phyloP scores from a whole-genome alignment of 352 stramenopile genomes.

The Phytophthora pini region DNA sequence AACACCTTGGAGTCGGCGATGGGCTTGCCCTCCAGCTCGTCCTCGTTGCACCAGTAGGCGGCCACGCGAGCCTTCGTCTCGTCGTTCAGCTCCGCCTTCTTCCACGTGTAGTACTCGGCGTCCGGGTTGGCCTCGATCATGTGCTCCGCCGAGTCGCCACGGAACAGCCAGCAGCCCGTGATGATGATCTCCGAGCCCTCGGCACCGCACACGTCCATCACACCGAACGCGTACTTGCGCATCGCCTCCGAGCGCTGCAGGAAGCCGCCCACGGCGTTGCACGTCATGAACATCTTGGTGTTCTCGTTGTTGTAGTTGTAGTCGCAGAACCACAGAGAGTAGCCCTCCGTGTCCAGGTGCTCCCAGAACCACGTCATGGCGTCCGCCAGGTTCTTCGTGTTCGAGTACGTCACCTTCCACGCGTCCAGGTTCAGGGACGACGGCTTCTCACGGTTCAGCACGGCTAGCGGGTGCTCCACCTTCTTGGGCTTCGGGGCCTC shows the following conservation, averaged over 20 bases:
- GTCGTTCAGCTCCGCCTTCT: conserved; percentile 72
- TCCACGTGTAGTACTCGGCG: conserved; percentile 94
- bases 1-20: conserved; percentile 94
- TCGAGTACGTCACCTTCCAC: conserved; percentile 95
- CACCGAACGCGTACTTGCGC: conserved; percentile 93
- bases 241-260: conserved; percentile 92
- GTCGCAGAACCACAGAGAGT: conserved; percentile 91
- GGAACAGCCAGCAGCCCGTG: conserved; percentile 91
- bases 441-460: conserved; percentile 88
- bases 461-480: conserved; percentile 84
- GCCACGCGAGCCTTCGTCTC: conserved; percentile 80
- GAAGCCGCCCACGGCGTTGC: conserved; percentile 93
- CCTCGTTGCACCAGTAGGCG: conserved; percentile 91
- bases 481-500: conserved; percentile 76
- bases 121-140: conserved; percentile 93
- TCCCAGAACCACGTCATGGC: conserved; percentile 94
- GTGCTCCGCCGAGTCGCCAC: conserved; percentile 86
- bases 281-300: conserved; percentile 94
- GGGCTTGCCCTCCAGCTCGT: conserved; percentile 88
- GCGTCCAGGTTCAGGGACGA: conserved; percentile 84
- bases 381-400: conserved; percentile 80
- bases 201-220: conserved; percentile 80
- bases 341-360: conserved; percentile 88
- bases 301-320: conserved; percentile 97
- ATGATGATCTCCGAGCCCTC: conserved; percentile 85